Base-by-base conservation (phyloP, 75 land plant genomes). In the Pinus tabuliformis region DNA sequence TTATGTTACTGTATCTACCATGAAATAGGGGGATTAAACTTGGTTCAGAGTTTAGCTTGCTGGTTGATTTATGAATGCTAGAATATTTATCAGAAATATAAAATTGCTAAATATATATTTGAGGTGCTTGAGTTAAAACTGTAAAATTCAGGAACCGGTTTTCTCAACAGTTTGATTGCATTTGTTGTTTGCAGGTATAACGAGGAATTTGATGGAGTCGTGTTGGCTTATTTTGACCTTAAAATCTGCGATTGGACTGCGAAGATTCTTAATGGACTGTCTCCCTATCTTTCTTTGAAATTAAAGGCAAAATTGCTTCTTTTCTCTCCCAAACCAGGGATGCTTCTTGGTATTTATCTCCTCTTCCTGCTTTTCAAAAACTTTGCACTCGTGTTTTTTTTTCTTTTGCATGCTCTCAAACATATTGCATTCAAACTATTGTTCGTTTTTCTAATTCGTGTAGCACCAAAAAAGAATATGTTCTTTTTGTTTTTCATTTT, bases 311-410 rank as follows among this genome's bases (percentile, higher is more conserved):
- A 42, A 42, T 42, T 42, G 4, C 45, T 42, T 42, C 62, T 90
- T 39, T 96, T 93, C 68, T 80, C 90, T 68, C 98, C 98, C 15
- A 89, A 86, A 63, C 89, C 93, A 3, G 84, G 89, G 17, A 89
- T 92, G 89, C 73, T 85, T 59, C 42, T 96, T 81, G 93, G 98
- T 95, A 82, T 15, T 6, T 20, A 37, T 65, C 70, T 33, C 3
- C 70, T 36, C 16, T 18, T 28, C 17, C 3, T 36, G 1, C 37
- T 64, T 42, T 2, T 2, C 0, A 4, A 45, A 45, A 45, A 45
- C 49, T 45, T 42, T 6, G 49, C 6, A 7, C 49, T 45, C 49
- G 6, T 45, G 49, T n/a, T 36, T 0, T 45, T 45, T 45, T 45
- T 42, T 42, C 45, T 45, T 45, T 45, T 42, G 45, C 0, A 6